Conservation (phyloP, 345 rosid genomes). For the Camelina sativa region DNA sequence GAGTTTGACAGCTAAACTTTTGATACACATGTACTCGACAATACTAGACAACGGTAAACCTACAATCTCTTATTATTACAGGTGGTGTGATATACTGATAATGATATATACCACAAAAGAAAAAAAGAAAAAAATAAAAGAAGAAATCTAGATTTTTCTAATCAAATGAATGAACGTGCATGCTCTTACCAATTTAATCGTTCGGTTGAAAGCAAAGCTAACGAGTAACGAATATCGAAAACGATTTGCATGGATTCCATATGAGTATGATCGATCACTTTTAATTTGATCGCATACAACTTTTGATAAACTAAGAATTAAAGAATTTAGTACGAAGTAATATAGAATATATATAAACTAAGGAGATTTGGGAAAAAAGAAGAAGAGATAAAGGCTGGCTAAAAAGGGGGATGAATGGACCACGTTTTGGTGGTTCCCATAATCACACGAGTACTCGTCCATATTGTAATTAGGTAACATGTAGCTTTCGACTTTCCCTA, state of each 20-base stretch:
- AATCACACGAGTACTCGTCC: conserved; percentile 42
- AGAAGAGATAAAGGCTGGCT: conserved; percentile 37
- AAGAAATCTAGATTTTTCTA: no score
- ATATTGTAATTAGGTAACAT: conserved; percentile 39
- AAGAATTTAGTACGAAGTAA: neutral
- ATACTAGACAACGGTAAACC: neutral
- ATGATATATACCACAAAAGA: no score
- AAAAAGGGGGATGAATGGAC: conserved; percentile 40
- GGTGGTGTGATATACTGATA: no score
- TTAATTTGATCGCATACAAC: neutral
- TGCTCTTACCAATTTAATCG: neutral
- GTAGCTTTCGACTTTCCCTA: conserved; percentile 42
- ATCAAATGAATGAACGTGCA: neutral
- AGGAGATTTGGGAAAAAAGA: conserved; percentile 7
- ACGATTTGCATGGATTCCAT: neutral
- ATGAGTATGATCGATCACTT: conserved; percentile 22
- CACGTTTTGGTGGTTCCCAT: conserved; percentile 47
- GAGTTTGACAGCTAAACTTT: conserved; percentile 16
- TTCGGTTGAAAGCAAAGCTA: neutral
- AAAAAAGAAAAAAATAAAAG: no score
- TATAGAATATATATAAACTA: conserved; percentile 6
- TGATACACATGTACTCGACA: neutral
- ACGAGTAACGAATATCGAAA: neutral
- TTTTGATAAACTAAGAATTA: neutral
- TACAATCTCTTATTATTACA: neutral